Base-by-base conservation (phyloP, 129 eudicot species). In the Scalesia atractyloides region DNA sequence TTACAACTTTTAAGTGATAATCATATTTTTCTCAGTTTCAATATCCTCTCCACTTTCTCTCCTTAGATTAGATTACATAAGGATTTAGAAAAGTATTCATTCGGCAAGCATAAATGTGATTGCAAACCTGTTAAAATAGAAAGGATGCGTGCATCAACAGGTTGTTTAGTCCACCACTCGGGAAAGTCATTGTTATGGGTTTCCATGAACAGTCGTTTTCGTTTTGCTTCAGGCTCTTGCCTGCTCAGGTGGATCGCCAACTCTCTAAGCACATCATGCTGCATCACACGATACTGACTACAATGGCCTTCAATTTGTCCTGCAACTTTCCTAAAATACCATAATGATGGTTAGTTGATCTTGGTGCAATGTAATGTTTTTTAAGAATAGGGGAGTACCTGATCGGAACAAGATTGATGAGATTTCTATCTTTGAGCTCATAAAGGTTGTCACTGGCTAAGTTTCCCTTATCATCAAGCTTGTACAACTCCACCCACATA, bases 401-500 rank as follows among this genome's bases (percentile, higher is more conserved):
- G 61, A 16, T 60, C 20, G 64, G 69, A 7, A 73, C 83, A 77
- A 77, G 61, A 47, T 69, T 64, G 20, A 77, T 41, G 34, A 82
- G 82, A 82, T 77, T 77, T 69, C 82, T 68, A 4, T 15, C 26
- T 43, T 72, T 19, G 46, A 82, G 79, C 19, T 61, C 56, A 68
- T 16, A n/a, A 30, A 78, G 82, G 65, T 72, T 73, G 33, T 30
- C 67, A 62, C 60, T 15, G 34, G 80, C 57, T 18, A 64, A 36
- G 66, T 68, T 64, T 20, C 83, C 86, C 36, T 78, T 66, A 43
- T 78, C 78, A 15, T 82, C 86, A 16, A 74, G 48, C 44, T 70
- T 34, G 36, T 78, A 78, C 22, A 75, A 56, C 60, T 82, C 86
- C 57, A 56, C 83, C 80, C 83, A 82, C 81, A 82, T 78, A 69